Conservation (phyloP, 495 filamentous ascomycete species). For the Immersiella caudata region DNA sequence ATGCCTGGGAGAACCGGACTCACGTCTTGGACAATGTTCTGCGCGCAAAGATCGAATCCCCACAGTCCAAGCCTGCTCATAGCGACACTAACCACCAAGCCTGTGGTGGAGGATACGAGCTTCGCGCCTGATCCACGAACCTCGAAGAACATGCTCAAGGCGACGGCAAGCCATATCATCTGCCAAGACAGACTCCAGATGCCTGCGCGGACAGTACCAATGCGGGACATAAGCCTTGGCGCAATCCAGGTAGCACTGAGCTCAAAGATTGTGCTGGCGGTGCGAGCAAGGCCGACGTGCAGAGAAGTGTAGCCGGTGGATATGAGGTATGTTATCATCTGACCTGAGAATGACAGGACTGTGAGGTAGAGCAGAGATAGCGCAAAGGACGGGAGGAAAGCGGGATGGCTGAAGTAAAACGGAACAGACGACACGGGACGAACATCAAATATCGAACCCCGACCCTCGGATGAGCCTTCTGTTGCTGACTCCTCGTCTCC, state of each 20-base stretch:
- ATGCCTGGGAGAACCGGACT: conserved; percentile 18
- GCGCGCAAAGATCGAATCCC: conserved; percentile 68
- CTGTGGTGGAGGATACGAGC: conserved; percentile 41
- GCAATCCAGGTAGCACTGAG: conserved; percentile 55
- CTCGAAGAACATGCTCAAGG: conserved; percentile 47
- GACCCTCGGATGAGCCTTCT: not conserved
- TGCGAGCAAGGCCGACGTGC: conserved; percentile 46
- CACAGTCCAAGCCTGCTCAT: conserved; percentile 67
- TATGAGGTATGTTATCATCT: conserved; percentile 64
- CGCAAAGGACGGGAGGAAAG: conserved; percentile 59
- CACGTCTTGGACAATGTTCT: conserved; percentile 68
- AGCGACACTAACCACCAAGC: conserved; percentile 55
- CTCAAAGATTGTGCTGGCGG: conserved; percentile 45
- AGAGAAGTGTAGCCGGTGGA: conserved; percentile 37
- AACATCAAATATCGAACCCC: not conserved
- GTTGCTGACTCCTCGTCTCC: not conserved
- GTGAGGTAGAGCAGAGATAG: conserved; percentile 62
- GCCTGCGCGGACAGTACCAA: conserved; percentile 61
- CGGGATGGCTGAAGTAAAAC: conserved; percentile 49
- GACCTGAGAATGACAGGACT: conserved; percentile 59
- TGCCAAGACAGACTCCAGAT: conserved; percentile 70
- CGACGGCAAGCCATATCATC: conserved; percentile 51
- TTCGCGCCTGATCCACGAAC: conserved; percentile 10
- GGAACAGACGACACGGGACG: conserved; percentile 24
- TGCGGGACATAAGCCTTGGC: conserved; percentile 53